Percentiles rank a stretch among this genome's conserved stretches.
Conservation (phyloP, 2,329 filamentous ascomycete genomes). For the Fusarium sacchari region DNA sequence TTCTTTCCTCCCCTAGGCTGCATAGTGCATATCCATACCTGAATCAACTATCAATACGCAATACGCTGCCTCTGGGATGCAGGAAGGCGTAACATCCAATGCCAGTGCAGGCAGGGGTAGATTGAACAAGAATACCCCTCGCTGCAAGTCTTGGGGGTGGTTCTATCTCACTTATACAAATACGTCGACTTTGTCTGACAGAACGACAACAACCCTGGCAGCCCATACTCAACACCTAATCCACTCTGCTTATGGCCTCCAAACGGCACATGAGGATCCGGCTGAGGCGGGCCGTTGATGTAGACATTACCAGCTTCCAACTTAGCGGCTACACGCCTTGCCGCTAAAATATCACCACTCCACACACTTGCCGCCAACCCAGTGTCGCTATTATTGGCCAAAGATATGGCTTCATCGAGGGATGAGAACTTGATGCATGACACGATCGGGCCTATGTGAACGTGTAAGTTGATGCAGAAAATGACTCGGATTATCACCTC, state of each 20-base stretch:
- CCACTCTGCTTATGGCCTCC: conserved; percentile 8
- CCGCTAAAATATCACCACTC: not conserved
- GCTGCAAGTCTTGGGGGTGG: not conserved
- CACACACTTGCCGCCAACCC: conserved; percentile 1
- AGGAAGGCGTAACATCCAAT: not conserved
- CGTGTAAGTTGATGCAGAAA: not conserved
- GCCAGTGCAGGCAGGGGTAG: not conserved
- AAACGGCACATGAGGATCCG: conserved; percentile 2
- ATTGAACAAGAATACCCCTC: not conserved
- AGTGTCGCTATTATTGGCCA: not conserved
- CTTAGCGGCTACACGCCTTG: not conserved
- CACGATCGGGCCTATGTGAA: not conserved
- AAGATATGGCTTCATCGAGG: not conserved
- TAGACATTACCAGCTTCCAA: not conserved
- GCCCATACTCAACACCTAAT: not conserved
- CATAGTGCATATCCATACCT: not conserved
- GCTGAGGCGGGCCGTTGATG: conserved; percentile 4
- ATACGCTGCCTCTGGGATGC: not conserved
- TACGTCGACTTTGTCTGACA: not conserved
- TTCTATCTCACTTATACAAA: not conserved
- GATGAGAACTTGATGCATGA: conserved; percentile 3
- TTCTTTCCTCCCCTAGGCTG: not conserved
- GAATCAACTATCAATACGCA: not conserved
- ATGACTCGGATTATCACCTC: not conserved
- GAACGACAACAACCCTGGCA: not conserved